Evolutionary conservation across 768 basidiomycete genomes (phyloP).

Genomic region (Pilatotrama ljubarskyi): DNA sequence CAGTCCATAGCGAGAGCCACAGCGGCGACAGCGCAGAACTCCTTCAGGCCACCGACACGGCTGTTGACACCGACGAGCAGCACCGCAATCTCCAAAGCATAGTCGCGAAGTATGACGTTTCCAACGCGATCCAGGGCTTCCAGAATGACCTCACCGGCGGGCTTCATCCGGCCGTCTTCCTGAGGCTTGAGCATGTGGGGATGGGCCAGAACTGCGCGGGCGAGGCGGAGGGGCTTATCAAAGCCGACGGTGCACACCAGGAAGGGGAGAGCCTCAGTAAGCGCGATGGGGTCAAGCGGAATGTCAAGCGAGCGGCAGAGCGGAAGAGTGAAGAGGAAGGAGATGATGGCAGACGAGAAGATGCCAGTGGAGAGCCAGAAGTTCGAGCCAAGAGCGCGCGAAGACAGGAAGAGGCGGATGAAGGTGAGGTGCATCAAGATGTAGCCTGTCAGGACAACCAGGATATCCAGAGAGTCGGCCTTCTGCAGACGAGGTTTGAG

Average conservation of each 20-base stretch:
- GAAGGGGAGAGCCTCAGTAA: conserved; percentile 97
- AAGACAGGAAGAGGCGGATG: conserved; percentile 85
- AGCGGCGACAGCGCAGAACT: conserved; percentile 94
- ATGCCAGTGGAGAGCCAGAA: conserved; percentile 77
- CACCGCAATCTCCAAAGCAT: conserved; percentile 88
- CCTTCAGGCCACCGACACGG: conserved; percentile 84
- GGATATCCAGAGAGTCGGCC: conserved; percentile 94
- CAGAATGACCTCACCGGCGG: conserved; percentile 81
- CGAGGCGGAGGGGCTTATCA: conserved; percentile 94
- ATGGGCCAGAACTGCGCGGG: conserved; percentile 85
- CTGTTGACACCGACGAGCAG: conserved; percentile 84
- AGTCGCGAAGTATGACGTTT: conserved; percentile 86
- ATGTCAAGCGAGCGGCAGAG: conserved; percentile 75
- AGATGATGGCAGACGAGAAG: conserved; percentile 75
- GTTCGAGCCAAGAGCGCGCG: conserved; percentile 78
- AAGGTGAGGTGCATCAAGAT: conserved; percentile 96
- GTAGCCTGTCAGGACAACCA: conserved; percentile 92
- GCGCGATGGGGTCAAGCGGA: conserved; percentile 86
- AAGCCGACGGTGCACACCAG: conserved; percentile 97
- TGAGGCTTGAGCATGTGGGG: conserved; percentile 48
- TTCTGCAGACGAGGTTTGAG: conserved; percentile 48
- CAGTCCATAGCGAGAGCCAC: conserved; percentile 87
- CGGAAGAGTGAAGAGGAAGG: conserved; percentile 83
- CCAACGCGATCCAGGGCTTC: conserved; percentile 82
- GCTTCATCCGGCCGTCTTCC: conserved; percentile 54